phyloP scores from a whole-genome alignment of 495 filamentous ascomycete species.

The Cercophora samala region DNA sequence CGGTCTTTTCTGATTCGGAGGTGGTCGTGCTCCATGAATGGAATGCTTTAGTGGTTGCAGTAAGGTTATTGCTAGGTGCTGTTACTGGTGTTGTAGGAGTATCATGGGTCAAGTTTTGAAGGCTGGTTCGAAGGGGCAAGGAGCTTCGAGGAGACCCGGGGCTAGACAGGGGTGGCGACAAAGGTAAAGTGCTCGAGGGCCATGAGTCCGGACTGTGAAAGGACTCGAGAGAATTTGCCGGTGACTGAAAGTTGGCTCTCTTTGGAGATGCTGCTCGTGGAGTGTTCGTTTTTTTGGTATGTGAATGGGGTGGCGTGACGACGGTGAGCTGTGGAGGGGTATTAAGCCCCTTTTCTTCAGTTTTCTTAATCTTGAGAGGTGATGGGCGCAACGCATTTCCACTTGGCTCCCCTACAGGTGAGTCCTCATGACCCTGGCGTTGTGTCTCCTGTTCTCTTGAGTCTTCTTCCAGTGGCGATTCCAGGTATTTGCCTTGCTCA shows the following conservation, averaged over 20 bases:
- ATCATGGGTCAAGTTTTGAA: conserved; percentile 22
- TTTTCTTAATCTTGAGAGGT: conserved; percentile 22
- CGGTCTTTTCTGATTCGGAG: conserved; percentile 10
- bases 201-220: conserved; percentile 60
- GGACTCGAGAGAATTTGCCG: conserved; percentile 36
- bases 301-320: conserved; percentile 34
- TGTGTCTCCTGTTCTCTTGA: not conserved
- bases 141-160: conserved; percentile 41
- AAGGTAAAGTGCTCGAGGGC: conserved; percentile 48
- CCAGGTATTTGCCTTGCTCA: not conserved
- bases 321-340: conserved; percentile 37
- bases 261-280: conserved; percentile 13
- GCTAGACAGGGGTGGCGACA: conserved; percentile 47
- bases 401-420: not conserved
- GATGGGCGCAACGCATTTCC: conserved; percentile 8
- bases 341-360: conserved; percentile 34
- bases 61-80: not conserved
- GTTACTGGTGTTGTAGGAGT: not conserved
- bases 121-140: conserved; percentile 13
- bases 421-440: not conserved
- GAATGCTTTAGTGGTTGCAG: not conserved
- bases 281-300: conserved; percentile 8
- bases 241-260: conserved; percentile 27
- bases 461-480: not conserved
- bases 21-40: conserved; percentile 19